A percentile compares a stretch with the other conserved stretches of the same genome.
Conservation (phyloP, 305 asterid species). For the Rubia balearica region DNA sequence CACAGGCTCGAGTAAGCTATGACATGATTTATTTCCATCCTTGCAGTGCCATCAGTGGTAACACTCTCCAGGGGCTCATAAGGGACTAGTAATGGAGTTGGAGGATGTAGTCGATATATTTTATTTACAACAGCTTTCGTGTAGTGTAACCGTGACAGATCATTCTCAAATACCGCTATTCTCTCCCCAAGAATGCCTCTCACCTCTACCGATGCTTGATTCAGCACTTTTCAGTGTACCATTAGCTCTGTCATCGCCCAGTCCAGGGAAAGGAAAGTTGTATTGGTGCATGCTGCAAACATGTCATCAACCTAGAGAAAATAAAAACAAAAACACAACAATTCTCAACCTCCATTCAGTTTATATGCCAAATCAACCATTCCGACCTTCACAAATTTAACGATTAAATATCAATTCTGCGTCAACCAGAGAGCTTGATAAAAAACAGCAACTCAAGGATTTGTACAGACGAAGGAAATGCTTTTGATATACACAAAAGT, state of each 20-base stretch:
- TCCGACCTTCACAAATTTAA: too few relatives aligned
- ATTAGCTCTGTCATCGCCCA: constrained; percentile 40
- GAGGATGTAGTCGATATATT: constrained; percentile 45
- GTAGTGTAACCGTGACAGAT: constrained; percentile 35
- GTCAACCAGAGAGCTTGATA: too few relatives aligned
- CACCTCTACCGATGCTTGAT: constrained; percentile 39
- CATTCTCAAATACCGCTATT: constrained; percentile 27
- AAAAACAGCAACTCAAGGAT: too few relatives aligned
- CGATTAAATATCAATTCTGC: too few relatives aligned
- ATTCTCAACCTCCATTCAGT: too few relatives aligned
- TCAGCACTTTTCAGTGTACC: constrained; percentile 16
- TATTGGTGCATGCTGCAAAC: constrained; percentile 35
- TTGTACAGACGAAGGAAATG: too few relatives aligned
- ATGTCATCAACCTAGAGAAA: too few relatives aligned
- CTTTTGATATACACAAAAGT: too few relatives aligned
- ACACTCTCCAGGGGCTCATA: constrained; percentile 40
- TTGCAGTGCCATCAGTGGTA: constrained; percentile 20
- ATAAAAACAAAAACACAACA: background rate
- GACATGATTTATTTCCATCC: too few relatives aligned
- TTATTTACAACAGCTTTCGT: constrained; percentile 51
- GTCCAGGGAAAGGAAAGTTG: constrained; percentile 26
- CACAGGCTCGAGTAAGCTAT: too few relatives aligned
- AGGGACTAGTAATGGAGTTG: constrained; percentile 50
- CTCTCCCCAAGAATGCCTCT: constrained; percentile 30
- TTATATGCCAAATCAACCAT: too few relatives aligned